phyloP scores from a whole-genome alignment of 75 land plant species.

The Pinus taeda region DNA sequence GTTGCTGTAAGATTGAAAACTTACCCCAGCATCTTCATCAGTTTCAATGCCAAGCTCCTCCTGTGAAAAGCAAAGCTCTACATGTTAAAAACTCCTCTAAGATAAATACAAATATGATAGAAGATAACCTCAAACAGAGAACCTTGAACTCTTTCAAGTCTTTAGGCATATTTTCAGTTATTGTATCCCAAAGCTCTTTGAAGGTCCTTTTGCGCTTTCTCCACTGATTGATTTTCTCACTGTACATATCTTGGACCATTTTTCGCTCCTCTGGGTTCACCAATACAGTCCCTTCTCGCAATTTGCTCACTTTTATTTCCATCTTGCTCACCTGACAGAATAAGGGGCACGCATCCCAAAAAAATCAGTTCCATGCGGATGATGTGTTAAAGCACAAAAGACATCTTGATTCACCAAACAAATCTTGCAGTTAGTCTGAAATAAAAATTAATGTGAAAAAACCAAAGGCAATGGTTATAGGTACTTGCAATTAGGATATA shows the following conservation, averaged over 20 bases:
- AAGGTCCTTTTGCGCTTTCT: constrained; percentile 85
- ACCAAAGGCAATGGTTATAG: neutral
- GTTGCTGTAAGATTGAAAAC: constrained; percentile 49
- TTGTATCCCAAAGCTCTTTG: constrained; percentile 92
- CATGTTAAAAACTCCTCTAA: neutral
- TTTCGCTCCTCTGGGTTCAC: constrained; percentile 83
- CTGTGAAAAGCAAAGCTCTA: constrained; percentile 28
- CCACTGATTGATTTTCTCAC: constrained; percentile 65
- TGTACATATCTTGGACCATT: constrained; percentile 50
- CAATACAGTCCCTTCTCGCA: constrained; percentile 71
- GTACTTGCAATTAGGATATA: neutral
- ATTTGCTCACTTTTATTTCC: constrained; percentile 64
- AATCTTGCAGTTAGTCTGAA: neutral
- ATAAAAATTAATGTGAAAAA: neutral
- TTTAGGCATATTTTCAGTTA: constrained; percentile 89
- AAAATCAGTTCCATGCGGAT: neutral
- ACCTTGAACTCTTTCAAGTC: constrained; percentile 93
- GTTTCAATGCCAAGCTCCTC: constrained; percentile 94
- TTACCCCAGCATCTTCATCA: constrained; percentile 93
- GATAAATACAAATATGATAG: constrained; percentile 5
- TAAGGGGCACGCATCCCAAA: neutral
- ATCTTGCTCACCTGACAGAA: constrained; percentile 52
- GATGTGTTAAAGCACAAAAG: neutral
- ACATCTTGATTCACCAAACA: neutral
- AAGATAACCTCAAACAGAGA: neutral